Evolutionary conservation across 1,139 yeast species (phyloP).

Genomic region (Sugiyamaella japonica): DNA sequence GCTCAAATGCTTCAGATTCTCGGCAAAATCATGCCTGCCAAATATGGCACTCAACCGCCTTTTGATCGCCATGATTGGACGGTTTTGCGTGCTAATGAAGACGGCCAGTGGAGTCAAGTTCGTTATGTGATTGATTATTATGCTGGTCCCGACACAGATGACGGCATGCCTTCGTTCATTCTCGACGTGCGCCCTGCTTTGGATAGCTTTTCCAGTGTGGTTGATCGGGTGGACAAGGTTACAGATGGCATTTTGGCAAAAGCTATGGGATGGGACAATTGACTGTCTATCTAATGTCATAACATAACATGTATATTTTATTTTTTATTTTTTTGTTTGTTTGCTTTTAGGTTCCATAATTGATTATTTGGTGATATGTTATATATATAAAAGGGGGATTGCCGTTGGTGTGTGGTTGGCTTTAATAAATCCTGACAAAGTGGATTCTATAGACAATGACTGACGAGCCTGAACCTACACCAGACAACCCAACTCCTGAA

Average conservation of each 20-base stretch:
- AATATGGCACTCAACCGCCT: conserved; percentile 78
- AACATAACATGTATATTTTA: not conserved
- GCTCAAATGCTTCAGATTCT: conserved; percentile 69
- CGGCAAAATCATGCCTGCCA: conserved; percentile 69
- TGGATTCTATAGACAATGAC: not conserved
- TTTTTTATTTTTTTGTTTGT: not conserved
- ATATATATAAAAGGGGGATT: too few relatives aligned
- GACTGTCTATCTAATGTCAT: not conserved
- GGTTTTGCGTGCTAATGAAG: conserved; percentile 60
- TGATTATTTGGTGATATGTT: not conserved
- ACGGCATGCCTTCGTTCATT: conserved; percentile 86
- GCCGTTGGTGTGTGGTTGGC: too few relatives aligned
- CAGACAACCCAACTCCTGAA: not conserved
- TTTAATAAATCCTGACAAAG: not conserved
- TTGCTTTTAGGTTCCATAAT: conserved; percentile 1
- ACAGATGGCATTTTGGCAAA: conserved; percentile 48
- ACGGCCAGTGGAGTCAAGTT: conserved; percentile 56
- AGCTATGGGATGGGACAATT: conserved; percentile 46
- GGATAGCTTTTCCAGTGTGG: conserved; percentile 62
- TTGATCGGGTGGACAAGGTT: conserved; percentile 64
- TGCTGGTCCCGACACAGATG: conserved; percentile 84
- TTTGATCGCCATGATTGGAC: conserved; percentile 99
- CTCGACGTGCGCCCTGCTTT: conserved; percentile 95
- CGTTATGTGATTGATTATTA: conserved; percentile 96
- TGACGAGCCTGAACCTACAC: not conserved